Conservation (phyloP, 1,284 basidiomycete species). For the Tilletia indica region DNA sequence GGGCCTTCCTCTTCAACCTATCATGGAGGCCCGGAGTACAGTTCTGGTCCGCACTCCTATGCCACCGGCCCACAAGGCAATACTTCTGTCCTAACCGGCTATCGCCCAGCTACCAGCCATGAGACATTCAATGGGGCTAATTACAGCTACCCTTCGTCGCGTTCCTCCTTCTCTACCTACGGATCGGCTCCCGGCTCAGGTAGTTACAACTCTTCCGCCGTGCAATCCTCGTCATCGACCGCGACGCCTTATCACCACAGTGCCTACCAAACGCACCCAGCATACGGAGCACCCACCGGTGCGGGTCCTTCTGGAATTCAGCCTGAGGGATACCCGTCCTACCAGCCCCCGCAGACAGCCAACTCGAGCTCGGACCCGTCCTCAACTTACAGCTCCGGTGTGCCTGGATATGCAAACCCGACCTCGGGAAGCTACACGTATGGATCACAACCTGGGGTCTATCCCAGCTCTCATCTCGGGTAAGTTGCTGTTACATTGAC, state of each 20-base stretch:
- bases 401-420: slow-evolving; percentile 5
- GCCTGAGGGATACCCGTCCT: neutral
- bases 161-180: slow-evolving; percentile 12
- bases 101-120: slow-evolving; percentile 7
- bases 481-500: neutral
- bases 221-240: neutral
- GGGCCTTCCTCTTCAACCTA: slow-evolving; percentile 1
- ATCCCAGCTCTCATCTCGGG: neutral
- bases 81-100: neutral
- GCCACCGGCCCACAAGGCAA: neutral
- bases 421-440: neutral
- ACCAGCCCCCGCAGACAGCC: neutral
- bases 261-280: slow-evolving; percentile 6
- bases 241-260: slow-evolving; percentile 11
- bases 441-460: slow-evolving; percentile 3
- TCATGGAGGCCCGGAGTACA: neutral
- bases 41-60: neutral
- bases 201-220: neutral
- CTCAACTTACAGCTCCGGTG: neutral
- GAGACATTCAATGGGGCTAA: neutral
- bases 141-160: slow-evolving; percentile 8
- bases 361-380: neutral
- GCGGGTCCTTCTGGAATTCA: neutral
- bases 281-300: neutral
- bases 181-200: neutral